Evolutionary conservation across 1,139 yeast genomes (phyloP), one percentile per base, ranked within the genome.

Genomic region (Blastobotrys ciferrii): DNA sequence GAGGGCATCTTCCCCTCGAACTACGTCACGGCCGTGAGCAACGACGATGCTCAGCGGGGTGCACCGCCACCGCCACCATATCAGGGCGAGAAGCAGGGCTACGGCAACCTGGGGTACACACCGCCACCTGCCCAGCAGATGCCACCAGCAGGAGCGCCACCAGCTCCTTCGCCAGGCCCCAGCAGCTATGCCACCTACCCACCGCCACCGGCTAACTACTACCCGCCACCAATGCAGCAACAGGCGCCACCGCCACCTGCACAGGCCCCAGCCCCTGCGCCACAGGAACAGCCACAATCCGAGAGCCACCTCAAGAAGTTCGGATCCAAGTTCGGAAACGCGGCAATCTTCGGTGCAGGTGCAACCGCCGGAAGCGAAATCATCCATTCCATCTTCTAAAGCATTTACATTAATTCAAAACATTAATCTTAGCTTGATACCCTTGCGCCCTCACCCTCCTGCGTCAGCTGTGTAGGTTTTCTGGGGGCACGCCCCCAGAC

Each of bases 261-360:
- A 46, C 66, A 53, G 42, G 64, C 52, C 39, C 58, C 54, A 7
- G 61, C 51, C 32, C 65, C 59, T 32, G 63, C 57, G 31, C 63
- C 59, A 52, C 60, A 51, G 46, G 66, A 55, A 55, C 66, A 59
- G 54, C 64, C 55, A 45, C 62, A 53, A 25, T 2, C 25, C 31
- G 17, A n/a, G 15, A 30, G 46, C 13, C 65, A 61, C 37, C 64
- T 85, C 48, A 81, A 78, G 66, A 84, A 78, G 64, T 80, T 87
- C 60, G 97, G 97, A 15, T 75, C 87, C 50, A 84, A 87, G 68
- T 72, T 91, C 48, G 97, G 97, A 47, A 84, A 88, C 59, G 97
- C 97, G 4, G 95, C 95, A 25, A 81, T 91, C 52, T 91, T 88
- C 58, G 98, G 98, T 68, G 98, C 97, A 17, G 98, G 98, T 74